phyloP scores from a whole-genome alignment of 441 rosid species.

The Jatropha multifida region DNA sequence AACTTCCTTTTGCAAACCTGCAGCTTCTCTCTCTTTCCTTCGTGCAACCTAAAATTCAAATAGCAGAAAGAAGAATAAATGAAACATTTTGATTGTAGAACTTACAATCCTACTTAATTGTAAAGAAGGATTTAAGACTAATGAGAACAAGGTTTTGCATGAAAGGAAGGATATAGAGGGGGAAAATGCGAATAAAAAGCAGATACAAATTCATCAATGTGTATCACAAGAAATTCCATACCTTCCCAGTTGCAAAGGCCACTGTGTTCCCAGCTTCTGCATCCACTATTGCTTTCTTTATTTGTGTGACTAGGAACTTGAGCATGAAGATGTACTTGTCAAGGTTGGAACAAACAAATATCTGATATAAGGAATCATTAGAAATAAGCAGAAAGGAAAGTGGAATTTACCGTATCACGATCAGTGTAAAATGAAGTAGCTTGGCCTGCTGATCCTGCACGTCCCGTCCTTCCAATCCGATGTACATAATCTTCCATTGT shows the following conservation, averaged over 20 bases:
- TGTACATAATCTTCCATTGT: conserved; percentile 85
- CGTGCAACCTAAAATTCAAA: conserved; percentile 32
- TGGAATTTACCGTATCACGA: conserved; percentile 33
- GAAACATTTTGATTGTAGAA: background rate
- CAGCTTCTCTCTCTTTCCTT: conserved; percentile 43
- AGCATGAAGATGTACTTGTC: conserved; percentile 1
- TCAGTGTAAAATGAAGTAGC: conserved; percentile 44
- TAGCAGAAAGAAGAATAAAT: background rate
- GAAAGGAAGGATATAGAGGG: background rate
- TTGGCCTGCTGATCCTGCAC: conserved; percentile 89
- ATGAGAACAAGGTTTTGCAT: background rate
- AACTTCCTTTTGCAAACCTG: conserved; percentile 31
- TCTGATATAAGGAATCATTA: background rate
- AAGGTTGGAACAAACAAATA: background rate
- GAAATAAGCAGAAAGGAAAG: conserved; percentile 11
- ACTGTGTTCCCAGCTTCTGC: conserved; percentile 37
- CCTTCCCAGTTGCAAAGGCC: conserved; percentile 47
- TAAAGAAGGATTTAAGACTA: background rate
- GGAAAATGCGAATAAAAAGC: background rate
- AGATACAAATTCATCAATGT: background rate
- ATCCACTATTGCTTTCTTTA: conserved; percentile 39
- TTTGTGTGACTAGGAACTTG: conserved; percentile 37
- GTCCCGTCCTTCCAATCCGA: conserved; percentile 89
- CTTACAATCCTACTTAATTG: background rate
- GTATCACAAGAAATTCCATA: conserved; percentile 6